Conservation (phyloP, 2,329 filamentous ascomycete genomes). For the Penicillium aurantiogriseum region DNA sequence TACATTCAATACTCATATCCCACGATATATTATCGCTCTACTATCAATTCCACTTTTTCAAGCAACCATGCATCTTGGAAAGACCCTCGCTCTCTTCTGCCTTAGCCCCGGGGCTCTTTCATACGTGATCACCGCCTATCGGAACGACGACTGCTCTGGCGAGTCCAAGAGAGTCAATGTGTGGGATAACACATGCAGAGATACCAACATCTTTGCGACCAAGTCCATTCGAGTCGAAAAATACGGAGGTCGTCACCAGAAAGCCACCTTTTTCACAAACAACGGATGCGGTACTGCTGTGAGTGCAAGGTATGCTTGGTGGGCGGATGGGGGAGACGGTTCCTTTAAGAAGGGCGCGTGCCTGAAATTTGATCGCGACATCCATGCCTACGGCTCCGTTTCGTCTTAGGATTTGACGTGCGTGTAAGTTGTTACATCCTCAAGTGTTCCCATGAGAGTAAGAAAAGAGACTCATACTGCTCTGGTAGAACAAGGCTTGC, state of each 20-base stretch:
- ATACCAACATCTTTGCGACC: neutral
- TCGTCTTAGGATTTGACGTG: neutral
- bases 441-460: neutral
- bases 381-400: neutral
- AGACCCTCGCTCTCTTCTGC: neutral
- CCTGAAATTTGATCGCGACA: neutral
- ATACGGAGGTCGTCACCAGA: neutral
- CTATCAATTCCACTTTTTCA: neutral
- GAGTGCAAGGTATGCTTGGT: neutral
- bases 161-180: neutral
- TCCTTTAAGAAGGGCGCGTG: neutral
- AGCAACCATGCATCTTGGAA: neutral
- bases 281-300: neutral
- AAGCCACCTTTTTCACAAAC: neutral
- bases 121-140: neutral
- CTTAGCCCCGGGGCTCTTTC: neutral
- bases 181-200: neutral
- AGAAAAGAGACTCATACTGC: neutral
- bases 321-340: neutral
- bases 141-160: neutral
- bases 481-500: neutral
- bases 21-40: neutral
- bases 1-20: neutral
- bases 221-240: neutral
- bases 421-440: neutral